phyloP scores from a whole-genome alignment of 352 stramenopile genomes.

The Elongisporangium anandrum region DNA sequence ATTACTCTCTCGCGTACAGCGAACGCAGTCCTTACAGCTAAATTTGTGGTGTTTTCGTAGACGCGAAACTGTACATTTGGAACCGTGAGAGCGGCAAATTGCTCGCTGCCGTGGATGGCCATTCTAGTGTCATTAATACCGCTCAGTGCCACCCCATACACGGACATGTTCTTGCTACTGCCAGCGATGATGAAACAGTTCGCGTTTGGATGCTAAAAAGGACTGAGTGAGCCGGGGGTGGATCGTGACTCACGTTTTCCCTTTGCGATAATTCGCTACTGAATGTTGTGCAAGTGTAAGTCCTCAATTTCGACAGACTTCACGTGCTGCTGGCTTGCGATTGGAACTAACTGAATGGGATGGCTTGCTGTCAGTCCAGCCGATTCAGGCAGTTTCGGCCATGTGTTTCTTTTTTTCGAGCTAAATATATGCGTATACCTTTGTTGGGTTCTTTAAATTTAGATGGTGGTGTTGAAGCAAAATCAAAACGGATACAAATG shows the following conservation, averaged over 20 bases:
- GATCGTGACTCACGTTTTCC: background rate
- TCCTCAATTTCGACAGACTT: background rate
- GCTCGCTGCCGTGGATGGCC: constrained; percentile 29
- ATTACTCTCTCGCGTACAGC: no score
- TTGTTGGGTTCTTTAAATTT: background rate
- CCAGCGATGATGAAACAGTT: constrained; percentile 74
- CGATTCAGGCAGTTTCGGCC: background rate
- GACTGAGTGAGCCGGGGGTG: background rate
- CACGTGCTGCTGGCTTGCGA: no score
- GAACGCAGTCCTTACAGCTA: background rate
- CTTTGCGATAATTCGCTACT: background rate
- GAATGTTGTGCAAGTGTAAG: background rate
- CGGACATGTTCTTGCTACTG: constrained; percentile 50
- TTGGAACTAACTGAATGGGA: no score
- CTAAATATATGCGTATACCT: background rate
- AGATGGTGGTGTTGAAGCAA: background rate
- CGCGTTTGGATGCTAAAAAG: constrained; percentile 31
- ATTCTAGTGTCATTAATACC: constrained; percentile 73
- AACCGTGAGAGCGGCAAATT: constrained; percentile 43
- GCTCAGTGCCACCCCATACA: constrained; percentile 48
- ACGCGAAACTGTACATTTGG: constrained; percentile 61
- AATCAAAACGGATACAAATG: background rate
- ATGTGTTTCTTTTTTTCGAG: background rate
- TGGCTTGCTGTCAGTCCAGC: no score
- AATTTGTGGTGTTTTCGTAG: constrained; percentile 18